Percentiles rank a stretch among this genome's conserved stretches.
Conservation (phyloP, 768 basidiomycete genomes). For the Aureoboletus auriporus region DNA sequence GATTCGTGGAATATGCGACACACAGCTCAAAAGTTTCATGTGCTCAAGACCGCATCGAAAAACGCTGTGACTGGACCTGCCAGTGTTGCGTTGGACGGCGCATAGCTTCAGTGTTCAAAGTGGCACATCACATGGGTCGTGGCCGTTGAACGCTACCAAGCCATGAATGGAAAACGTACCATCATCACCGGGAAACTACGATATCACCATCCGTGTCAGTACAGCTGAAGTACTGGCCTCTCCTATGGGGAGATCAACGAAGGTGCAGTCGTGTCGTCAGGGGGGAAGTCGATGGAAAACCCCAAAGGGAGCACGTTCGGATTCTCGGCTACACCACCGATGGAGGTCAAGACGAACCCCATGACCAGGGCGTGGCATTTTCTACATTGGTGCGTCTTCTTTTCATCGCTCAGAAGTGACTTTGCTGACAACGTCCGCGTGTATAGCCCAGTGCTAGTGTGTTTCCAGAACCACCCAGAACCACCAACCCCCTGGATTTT, state of each 20-base stretch:
- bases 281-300: slow-evolving; percentile 43
- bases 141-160: too few relatives aligned
- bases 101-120: slow-evolving; percentile 66
- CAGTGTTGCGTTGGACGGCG: slow-evolving; percentile 68
- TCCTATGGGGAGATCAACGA: slow-evolving; percentile 62
- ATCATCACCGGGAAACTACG: slow-evolving; percentile 59
- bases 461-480: slow-evolving; percentile 18
- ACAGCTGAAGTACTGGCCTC: slow-evolving; percentile 18
- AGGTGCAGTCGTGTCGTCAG: slow-evolving; percentile 60
- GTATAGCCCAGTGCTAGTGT: slow-evolving; percentile 19
- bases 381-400: slow-evolving; percentile 34
- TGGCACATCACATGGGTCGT: too few relatives aligned
- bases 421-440: slow-evolving; percentile 1
- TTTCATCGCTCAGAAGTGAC: not conserved
- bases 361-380: slow-evolving; percentile 38
- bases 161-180: slow-evolving; percentile 59
- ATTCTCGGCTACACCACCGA: slow-evolving; percentile 24
- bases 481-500: slow-evolving; percentile 55
- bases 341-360: slow-evolving; percentile 12
- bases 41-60: slow-evolving; percentile 36
- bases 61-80: slow-evolving; percentile 53
- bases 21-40: slow-evolving; percentile 55
- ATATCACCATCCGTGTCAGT: slow-evolving; percentile 70
- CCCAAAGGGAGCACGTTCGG: not conserved
- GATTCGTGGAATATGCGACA: too few relatives aligned